These are phyloP conservation scores for Candida mesenterica DNA, from an alignment of 1,139 yeast genomes.

Conservation along the genomic window DNA sequence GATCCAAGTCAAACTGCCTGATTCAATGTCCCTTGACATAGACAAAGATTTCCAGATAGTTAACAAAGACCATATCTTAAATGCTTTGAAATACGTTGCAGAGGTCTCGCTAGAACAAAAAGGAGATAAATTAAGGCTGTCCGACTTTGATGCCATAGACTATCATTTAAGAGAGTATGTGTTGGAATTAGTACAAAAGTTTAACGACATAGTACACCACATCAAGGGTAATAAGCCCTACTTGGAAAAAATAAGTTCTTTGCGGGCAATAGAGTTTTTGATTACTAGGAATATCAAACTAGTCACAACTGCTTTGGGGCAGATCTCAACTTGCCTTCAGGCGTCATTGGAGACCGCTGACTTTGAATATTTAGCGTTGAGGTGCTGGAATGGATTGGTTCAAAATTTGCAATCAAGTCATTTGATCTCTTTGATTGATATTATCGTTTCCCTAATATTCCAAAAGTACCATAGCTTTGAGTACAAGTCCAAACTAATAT, in stretches of 20 bases:
- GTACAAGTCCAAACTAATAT: constrained; percentile 42
- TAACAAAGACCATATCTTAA: constrained; percentile 33
- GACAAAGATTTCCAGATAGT: constrained; percentile 1
- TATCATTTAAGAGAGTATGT: constrained; percentile 53
- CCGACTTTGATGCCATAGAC: constrained; percentile 13
- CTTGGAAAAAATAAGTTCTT: constrained; percentile 67
- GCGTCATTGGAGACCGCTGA: constrained; percentile 67
- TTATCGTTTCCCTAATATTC: constrained; percentile 46
- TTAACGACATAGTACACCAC: constrained; percentile 78
- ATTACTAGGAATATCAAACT: constrained; percentile 60
- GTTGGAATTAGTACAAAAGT: constrained; percentile 73
- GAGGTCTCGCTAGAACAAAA: constrained; percentile 20
- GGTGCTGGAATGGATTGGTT: constrained; percentile 64
- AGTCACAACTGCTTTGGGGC: constrained; percentile 79
- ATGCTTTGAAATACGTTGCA: constrained; percentile 44
- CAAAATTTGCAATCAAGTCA: constrained; percentile 50
- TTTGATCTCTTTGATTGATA: constrained; percentile 47
- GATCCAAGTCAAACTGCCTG: constrained; percentile 28
- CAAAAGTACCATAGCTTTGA: constrained; percentile 63
- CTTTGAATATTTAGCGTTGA: constrained; percentile 60
- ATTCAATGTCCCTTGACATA: constrained; percentile 15
- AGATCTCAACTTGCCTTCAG: constrained; percentile 82
- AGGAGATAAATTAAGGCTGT: constrained; percentile 7
- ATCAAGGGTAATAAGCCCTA: constrained; percentile 68
- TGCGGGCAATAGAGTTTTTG: constrained; percentile 70